These are phyloP conservation scores for Bipolaris bicolor DNA, from an alignment of 2,329 filamentous ascomycete genomes.

Conservation along the genomic window DNA sequence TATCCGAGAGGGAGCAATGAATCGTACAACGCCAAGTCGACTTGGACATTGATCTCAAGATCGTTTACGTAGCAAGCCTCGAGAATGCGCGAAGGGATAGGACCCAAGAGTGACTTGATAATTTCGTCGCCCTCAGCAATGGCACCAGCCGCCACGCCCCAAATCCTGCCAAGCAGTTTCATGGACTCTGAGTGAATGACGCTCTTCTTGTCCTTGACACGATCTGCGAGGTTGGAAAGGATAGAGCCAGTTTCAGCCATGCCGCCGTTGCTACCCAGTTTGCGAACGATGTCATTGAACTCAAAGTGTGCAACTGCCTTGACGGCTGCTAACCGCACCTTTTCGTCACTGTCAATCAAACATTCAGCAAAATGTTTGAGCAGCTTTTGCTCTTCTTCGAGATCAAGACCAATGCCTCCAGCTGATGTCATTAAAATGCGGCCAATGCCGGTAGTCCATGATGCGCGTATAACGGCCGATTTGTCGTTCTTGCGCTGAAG, in stretches of 20 bases:
- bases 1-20: conserved; percentile 88
- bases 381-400: conserved; percentile 78
- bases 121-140: conserved; percentile 81
- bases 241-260: conserved; percentile 78
- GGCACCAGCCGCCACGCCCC: conserved; percentile 91
- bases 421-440: conserved; percentile 90
- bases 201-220: conserved; percentile 84
- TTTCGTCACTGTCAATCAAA: conserved; percentile 87
- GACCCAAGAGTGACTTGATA: conserved; percentile 75
- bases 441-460: conserved; percentile 84
- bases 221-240: conserved; percentile 80
- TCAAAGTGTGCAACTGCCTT: conserved; percentile 81
- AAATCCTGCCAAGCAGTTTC: conserved; percentile 81
- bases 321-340: conserved; percentile 87
- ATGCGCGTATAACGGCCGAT: conserved; percentile 77
- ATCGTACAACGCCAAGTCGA: conserved; percentile 86
- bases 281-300: conserved; percentile 79
- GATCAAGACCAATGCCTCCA: conserved; percentile 84
- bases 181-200: conserved; percentile 86
- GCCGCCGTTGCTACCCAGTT: conserved; percentile 77
- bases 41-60: conserved; percentile 78
- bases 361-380: conserved; percentile 78
- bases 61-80: conserved; percentile 92
- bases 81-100: conserved; percentile 83
- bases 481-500: conserved; percentile 87